phyloP scores from a whole-genome alignment of 2,329 filamentous ascomycete genomes.

The Ilyonectria robusta region DNA sequence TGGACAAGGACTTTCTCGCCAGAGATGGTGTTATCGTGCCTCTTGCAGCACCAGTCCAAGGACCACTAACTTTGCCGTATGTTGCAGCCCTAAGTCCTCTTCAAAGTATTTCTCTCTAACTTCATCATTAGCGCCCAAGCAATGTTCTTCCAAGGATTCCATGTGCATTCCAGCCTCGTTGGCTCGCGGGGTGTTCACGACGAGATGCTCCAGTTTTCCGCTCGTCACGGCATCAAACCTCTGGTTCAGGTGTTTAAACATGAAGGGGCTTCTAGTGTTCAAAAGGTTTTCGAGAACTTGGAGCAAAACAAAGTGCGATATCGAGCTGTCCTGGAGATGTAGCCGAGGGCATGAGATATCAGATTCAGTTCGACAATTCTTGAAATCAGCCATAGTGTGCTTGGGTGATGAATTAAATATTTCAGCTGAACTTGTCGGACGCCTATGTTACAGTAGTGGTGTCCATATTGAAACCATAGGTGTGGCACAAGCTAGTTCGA shows the following conservation, averaged over 20 bases:
- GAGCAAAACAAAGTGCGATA: conserved; percentile 16
- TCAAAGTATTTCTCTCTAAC: background rate
- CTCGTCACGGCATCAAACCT: conserved; percentile 6
- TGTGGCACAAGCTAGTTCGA: too few species aligned
- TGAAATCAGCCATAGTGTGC: too few species aligned
- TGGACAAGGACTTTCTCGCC: conserved; percentile 1
- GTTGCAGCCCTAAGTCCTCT: background rate
- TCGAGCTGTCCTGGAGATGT: conserved; percentile 9
- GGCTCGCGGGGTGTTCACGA: conserved; percentile 14
- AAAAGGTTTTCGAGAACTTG: background rate
- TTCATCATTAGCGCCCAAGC: background rate
- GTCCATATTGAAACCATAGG: too few species aligned
- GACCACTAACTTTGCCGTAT: conserved; percentile 2
- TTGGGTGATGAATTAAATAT: too few species aligned
- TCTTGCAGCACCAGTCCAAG: conserved; percentile 1
- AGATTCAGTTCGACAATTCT: too few species aligned
- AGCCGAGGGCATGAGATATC: too few species aligned
- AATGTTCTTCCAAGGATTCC: conserved; percentile 17
- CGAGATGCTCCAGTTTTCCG: conserved; percentile 19
- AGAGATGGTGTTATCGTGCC: conserved; percentile 1
- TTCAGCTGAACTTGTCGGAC: too few species aligned
- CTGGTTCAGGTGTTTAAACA: conserved; percentile 7
- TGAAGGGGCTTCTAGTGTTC: conserved; percentile 5
- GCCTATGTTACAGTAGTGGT: too few species aligned
- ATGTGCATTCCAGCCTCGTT: conserved; percentile 16